Conservation (phyloP, 2,329 filamentous ascomycete genomes). For the Trichoderma harzianum region DNA sequence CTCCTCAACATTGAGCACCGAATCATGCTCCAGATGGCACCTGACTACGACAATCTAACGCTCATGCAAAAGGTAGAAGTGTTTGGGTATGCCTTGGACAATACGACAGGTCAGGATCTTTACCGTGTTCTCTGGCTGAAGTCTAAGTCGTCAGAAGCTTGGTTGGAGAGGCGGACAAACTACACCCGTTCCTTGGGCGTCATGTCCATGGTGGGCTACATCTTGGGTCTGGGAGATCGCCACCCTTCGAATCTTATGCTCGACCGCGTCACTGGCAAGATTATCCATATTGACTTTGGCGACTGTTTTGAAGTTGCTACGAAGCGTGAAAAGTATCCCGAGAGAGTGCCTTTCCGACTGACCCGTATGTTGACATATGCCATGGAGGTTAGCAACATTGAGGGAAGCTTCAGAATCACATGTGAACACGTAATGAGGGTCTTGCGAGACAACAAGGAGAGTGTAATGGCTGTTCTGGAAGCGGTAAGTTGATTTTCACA, state of each 20-base stretch:
- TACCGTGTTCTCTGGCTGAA: slow-evolving; percentile 98
- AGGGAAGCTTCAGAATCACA: slow-evolving; percentile 96
- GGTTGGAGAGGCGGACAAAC: slow-evolving; percentile 96
- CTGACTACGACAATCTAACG: slow-evolving; percentile 96
- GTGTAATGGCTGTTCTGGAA: slow-evolving; percentile 95
- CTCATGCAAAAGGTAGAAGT: slow-evolving; percentile 99
- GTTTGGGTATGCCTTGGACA: slow-evolving; percentile 97
- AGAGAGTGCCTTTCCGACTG: slow-evolving; percentile 93
- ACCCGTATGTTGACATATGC: slow-evolving; percentile 99
- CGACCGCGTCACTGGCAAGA: slow-evolving; percentile 91
- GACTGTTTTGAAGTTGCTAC: slow-evolving; percentile 99
- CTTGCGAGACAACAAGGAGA: slow-evolving; percentile 94
- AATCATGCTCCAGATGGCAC: slow-evolving; percentile 99
- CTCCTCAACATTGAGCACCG: slow-evolving; percentile 98
- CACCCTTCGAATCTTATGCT: slow-evolving; percentile 98
- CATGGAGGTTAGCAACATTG: slow-evolving; percentile 99
- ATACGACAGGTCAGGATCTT: slow-evolving; percentile 96
- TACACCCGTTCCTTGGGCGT: slow-evolving; percentile 96
- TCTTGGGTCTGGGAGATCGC: slow-evolving; percentile 90
- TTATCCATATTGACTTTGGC: slow-evolving; percentile 98
- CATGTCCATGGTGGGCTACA: slow-evolving; percentile 99
- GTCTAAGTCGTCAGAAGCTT: slow-evolving; percentile 95
- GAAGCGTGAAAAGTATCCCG: slow-evolving; percentile 98
- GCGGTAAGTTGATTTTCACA: slow-evolving; percentile 62
- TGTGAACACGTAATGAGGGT: slow-evolving; percentile 99